Base-by-base conservation (phyloP, 768 basidiomycete species). In the Vishniacozyma victoriae region DNA sequence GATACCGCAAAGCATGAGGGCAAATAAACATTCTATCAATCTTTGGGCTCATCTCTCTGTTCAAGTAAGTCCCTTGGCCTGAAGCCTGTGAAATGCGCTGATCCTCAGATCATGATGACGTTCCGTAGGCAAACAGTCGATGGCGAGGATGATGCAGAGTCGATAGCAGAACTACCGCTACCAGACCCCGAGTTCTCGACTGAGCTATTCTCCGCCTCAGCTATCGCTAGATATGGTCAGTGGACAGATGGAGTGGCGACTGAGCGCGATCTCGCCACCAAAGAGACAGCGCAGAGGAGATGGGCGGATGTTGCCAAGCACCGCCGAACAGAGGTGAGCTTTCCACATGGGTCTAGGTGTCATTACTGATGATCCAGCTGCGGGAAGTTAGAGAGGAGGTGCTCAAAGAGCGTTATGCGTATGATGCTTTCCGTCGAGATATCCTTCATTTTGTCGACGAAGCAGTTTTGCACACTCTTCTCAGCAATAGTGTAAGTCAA, bases 41-140 rank as follows among this genome's bases (percentile, higher is more conserved):
- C 29, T 67, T 29, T 67, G 64, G 64, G 27, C 61, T n/a, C 57
- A 67, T 29, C 59, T 63, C 37, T 46, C 64, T 18, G 60, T 61
- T 22, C 50, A 59, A 41, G 64, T 67, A 44, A 36, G 60, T 52
- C 1, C n/a, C 14, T 12, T 7, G 19, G 25, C n/a, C 41, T 19
- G 33, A 15, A 13, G 11, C 14, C 24, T 14, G n/a, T 41, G 19
- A 13, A 15, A 12, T 13, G 23, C 16, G 25, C 5, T 36, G 18
- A 31, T 4, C 15, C 16, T 19, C n/a, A n/a, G n/a, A n/a, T n/a
- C n/a, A n/a, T n/a, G n/a, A n/a, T n/a, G n/a, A 12, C 19, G 38
- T 18, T 18, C 19, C 12, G 19, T 12, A 12, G 11, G 19, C 18
- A 20, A 3, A 41, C 27, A 44, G 43, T 29, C 23, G n/a, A 44